Evolutionary conservation across 768 basidiomycete species (phyloP), one percentile per base, ranked within the genome.

Genomic region (Xerocomellus intermedius): DNA sequence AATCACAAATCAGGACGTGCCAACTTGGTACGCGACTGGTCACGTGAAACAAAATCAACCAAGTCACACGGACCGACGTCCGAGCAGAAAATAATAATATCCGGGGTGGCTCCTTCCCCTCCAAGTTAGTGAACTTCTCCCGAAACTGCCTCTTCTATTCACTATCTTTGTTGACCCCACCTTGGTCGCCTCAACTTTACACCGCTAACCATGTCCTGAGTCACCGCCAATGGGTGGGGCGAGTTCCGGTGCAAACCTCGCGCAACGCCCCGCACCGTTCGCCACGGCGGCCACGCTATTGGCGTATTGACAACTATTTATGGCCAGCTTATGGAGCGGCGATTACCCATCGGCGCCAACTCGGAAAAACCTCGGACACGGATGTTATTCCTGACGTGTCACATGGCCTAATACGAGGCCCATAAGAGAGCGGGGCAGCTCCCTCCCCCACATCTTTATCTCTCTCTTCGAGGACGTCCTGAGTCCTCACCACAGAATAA

Each of bases 21-120:
- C 7, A 22, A n/a, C 33, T 33, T 33, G 33, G 10, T 24, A 48
- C 55, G 56, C 43, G 50, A 41, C 30, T 3, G 28, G 55, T 70
- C 67, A 69, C 69, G 69, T 69, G 67, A 26, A 33, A 1, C 1
- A 39, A 70, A 67, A 47, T 62, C 69, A 67, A 59, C 52, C 42
- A 44, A n/a, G 10, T 28, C 35, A 8, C n/a, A n/a, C n/a, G n/a
- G n/a, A n/a, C n/a, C n/a, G n/a, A n/a, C n/a, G n/a, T n/a, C n/a
- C n/a, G n/a, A n/a, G n/a, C n/a, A n/a, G n/a, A n/a, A n/a, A n/a
- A n/a, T n/a, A n/a, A n/a, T n/a, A n/a, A n/a, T n/a, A n/a, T n/a
- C n/a, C n/a, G n/a, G n/a, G n/a, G n/a, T n/a, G n/a, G n/a, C n/a
- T n/a, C n/a, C n/a, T n/a, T n/a, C n/a, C n/a, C n/a, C 32, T 7